A percentile compares a stretch with the other conserved stretches of the same genome.
Conservation (phyloP, 345 rosid species). For the Salix viminalis region DNA sequence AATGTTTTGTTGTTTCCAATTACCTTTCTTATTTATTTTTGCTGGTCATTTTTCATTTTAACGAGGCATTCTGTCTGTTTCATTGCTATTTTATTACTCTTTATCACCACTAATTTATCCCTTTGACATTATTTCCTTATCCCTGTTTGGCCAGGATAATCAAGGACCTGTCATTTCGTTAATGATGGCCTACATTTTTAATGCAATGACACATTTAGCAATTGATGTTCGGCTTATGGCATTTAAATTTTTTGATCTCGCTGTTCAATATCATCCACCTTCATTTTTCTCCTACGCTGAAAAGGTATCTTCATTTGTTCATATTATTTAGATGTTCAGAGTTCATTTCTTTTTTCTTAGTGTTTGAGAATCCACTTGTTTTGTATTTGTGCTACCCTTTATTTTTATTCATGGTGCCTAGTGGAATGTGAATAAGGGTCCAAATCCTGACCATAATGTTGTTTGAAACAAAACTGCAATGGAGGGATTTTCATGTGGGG, state of each 20-base stretch:
- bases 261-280: slow-evolving; percentile 59
- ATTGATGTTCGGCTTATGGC: slow-evolving; percentile 88
- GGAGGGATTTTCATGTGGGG: not conserved
- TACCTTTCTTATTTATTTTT: not conserved
- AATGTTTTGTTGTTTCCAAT: not conserved
- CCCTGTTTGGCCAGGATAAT: slow-evolving; percentile 54
- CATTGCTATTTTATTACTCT: slow-evolving; percentile 4
- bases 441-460: not conserved
- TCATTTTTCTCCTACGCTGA: slow-evolving; percentile 63
- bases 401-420: not conserved
- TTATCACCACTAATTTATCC: not conserved
- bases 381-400: not conserved
- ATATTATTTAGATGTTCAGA: not conserved
- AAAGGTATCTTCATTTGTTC: slow-evolving; percentile 45
- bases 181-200: slow-evolving; percentile 72
- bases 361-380: not conserved
- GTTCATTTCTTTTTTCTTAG: not conserved
- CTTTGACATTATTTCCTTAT: slow-evolving; percentile 23
- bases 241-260: slow-evolving; percentile 66
- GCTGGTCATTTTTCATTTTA: not conserved
- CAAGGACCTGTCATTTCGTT: slow-evolving; percentile 60
- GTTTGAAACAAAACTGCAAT: not conserved
- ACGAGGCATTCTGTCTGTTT: not conserved
- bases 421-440: not conserved
- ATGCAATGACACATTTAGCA: slow-evolving; percentile 67